Base-by-base conservation (phyloP, 129 eudicot species). In the Centella asiatica region DNA sequence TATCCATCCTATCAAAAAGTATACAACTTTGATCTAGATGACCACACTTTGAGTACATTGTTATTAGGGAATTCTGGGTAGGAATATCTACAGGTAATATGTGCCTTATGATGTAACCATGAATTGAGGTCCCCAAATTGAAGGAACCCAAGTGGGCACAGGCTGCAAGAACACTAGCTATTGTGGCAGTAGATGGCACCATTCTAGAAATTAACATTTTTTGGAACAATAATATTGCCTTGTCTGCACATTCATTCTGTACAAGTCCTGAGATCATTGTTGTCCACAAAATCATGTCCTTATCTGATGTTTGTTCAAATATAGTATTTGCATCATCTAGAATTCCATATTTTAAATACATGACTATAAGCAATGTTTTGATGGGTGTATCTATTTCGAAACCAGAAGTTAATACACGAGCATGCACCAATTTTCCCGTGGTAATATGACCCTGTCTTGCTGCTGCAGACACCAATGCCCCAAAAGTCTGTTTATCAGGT, bases 251-350 rank as follows among this genome's bases (percentile, higher is more conserved):
- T 42, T 80, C 86, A 63, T 85, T 87, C 73, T 77, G 84, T 45
- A 88, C 92, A 72, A 87, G 95, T 15, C 95, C 99, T 3, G 99
- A 87, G 49, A 93, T 85, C 92, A 93, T 82, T 40, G 92, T 57
- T 14, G 96, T 88, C 83, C 95, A 93, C 33, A 78, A 81, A 25
- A 93, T 76, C 60, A 65, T 69, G 71, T 93, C 96, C 53, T 82
- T 93, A 36, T 80, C 68, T 6, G 22, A 58, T 63, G 80, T 73
- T 44, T 69, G 61, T 79, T 76, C 78, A 50, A 83, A 88, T 37
- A 93, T 27, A 55, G 49, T 57, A 64, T 37, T 77, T 0, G 96
- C 92, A 47, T 74, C 68, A 31, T 50, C 64, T 27, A 74, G 42
- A 54, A 67, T 72, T 58, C 80, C 81, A 74, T 69, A 74, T 74